Evolutionary conservation across 352 stramenopile genomes (phyloP), one percentile per base, ranked within the genome.

Genomic region (Aphanomyces invadans): DNA sequence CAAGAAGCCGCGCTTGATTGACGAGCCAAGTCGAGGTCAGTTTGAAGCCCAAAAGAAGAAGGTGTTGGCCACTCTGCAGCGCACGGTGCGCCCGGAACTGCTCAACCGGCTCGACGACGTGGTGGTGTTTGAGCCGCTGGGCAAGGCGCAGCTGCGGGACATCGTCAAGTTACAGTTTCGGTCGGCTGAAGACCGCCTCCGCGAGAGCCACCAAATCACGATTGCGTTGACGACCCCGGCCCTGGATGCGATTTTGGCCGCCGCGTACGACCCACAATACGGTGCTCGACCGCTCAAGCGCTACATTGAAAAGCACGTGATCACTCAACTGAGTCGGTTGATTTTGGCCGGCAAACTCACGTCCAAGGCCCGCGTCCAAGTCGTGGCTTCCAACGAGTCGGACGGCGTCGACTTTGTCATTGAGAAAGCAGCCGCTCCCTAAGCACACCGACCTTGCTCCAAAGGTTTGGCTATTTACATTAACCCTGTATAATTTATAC

Each of bases 31-130:
- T 64, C 19, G 67, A 71, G 61, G 76, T 89, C 31, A 66, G 69
- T 90, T 90, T 65, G 64, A 55, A 2, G 74, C 76, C 25, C 80
- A 87, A 67, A 81, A 81, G 49, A 79, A 84, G 66, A 73, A 84
- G 21, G 95, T 98, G 39, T 91, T 98, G 68, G 71, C 80, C 53
- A 76, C 89, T 62, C 77, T 99, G 31, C 77, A 88, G 31, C 73
- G 77, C 67, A 90, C 91, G 32, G 96, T 99, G 62, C 80, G 81
- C 1, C 96, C 96, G 15, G 96, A 99, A 68, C 89, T 99, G 38
- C 77, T 99, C 29, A 99, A 99, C 76, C 88, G 96, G 29, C 73
- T 99, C 42, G 96, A 97, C 69, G 94, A 97, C 39, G 96, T 98
- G 61, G 80, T 98, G 11, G 95, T 98, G 67, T 99, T 99, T 73